Evolutionary conservation across 129 eudicot species (phyloP), one percentile per base, ranked within the genome.

Genomic region (sunflower (Helianthus annuus)): DNA sequence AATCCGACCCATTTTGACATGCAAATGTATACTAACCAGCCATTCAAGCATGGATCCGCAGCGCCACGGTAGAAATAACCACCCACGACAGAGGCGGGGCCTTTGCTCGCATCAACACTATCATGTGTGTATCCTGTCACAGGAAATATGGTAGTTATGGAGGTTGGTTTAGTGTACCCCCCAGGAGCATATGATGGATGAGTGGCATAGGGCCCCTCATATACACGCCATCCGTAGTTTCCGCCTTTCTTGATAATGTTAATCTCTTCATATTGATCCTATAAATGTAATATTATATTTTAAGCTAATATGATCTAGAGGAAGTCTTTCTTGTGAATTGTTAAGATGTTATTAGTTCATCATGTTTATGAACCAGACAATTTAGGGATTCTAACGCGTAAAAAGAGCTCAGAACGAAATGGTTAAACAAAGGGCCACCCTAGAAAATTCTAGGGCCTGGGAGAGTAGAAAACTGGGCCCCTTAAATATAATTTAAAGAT

Each of bases 181-280:
- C 96, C 86, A 0, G 84, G 89, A 55, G 90, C 64, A 10, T 74
- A 17, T 16, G 74, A 64, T 40, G 88, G 87, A 76, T 49, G 83
- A 53, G 78, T 86, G 24, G 29, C 73, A 48, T 83, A 17, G 39
- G 85, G 82, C 13, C 98, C 98, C 80, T 92, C 98, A 8, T 89
- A 92, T 13, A 58, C 83, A 36, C 88, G 88, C 96, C 98, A 92
- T 9, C 98, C 98, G 27, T 89, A 92, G 79, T 92, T 92, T 29
- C 95, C 95, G 17, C 76, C 85, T 84, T 73, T 92, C 15, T 89
- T 87, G 15, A 89, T 83, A 29, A 86, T 13, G 79, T 87, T 48
- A 63, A 92, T 87, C 83, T 89, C 96, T 83, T 92, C 98, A n/a
- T 78, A 92, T 71, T 10, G 67, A 85, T 89, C 87, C 97, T 92